Evolutionary conservation across 768 basidiomycete species (phyloP).

Genomic region (Daedaleopsis sinensis): DNA sequence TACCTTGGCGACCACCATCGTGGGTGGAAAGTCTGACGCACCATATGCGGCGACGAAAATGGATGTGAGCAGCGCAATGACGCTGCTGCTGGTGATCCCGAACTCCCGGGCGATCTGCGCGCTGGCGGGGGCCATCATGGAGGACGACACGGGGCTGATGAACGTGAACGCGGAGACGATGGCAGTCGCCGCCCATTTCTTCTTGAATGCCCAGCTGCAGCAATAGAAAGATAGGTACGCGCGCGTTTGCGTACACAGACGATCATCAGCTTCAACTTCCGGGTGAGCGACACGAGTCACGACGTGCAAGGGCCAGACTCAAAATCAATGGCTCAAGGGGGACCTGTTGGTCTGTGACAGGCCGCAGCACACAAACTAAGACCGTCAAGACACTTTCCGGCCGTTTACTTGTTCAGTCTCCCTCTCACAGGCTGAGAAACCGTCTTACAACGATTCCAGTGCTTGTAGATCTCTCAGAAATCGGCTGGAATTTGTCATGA

Average conservation of each 20-base stretch:
- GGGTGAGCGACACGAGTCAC: no score
- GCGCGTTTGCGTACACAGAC: not conserved
- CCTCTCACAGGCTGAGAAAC: no score
- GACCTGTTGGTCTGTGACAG: no score
- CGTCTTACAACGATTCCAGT: no score
- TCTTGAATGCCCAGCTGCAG: constrained; percentile 54
- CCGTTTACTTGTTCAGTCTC: no score
- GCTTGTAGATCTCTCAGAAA: no score
- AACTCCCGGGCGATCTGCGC: constrained; percentile 53
- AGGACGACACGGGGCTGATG: constrained; percentile 68
- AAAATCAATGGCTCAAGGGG: no score
- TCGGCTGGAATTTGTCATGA: no score
- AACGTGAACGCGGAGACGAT: constrained; percentile 71
- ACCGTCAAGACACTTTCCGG: no score
- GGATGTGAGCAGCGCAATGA: constrained; percentile 61
- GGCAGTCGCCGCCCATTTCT: constrained; percentile 68
- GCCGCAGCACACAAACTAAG: no score
- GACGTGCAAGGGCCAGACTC: no score
- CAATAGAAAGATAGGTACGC: not conserved
- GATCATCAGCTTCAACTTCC: not conserved
- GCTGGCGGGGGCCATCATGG: constrained; percentile 72
- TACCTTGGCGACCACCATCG: not conserved
- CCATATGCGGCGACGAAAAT: constrained; percentile 63
- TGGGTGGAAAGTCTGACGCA: constrained; percentile 27
- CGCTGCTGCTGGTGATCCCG: constrained; percentile 49